Evolutionary conservation across 441 rosid genomes (phyloP).

Genomic region (Bruguiera hainesii): DNA sequence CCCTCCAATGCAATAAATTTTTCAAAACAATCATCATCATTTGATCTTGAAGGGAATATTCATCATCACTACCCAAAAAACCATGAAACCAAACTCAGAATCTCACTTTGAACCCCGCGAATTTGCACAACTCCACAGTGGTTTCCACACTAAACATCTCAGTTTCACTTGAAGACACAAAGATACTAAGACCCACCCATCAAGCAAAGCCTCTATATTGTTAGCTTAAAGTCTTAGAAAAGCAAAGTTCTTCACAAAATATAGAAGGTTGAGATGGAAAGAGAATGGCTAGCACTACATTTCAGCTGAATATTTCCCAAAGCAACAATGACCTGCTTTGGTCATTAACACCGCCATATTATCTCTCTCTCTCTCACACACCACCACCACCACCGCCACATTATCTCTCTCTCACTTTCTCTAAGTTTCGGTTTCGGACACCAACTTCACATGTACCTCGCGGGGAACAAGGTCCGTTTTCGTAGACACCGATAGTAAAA

Average conservation of each 20-base stretch:
- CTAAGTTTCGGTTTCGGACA: conserved; percentile 9
- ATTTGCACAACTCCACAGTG: conserved; percentile 12
- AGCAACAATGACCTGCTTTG: conserved; percentile 43
- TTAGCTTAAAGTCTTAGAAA: conserved; percentile 25
- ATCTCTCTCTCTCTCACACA: conserved; percentile 36
- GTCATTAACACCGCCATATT: conserved; percentile 37
- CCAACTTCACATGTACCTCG: conserved; percentile 73
- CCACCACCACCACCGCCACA: conserved; percentile 13
- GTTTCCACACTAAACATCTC: conserved; percentile 9
- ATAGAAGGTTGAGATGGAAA: conserved; percentile 15
- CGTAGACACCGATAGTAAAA: conserved; percentile 44
- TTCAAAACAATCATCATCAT: conserved; percentile 14
- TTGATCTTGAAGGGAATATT: conserved; percentile 15
- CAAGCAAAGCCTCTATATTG: conserved; percentile 20
- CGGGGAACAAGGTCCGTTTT: conserved; percentile 34
- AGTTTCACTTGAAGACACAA: conserved; percentile 13
- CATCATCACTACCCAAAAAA: conserved; percentile 20
- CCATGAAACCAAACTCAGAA: conserved; percentile 24
- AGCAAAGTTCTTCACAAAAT: conserved; percentile 23
- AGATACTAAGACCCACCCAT: conserved; percentile 16
- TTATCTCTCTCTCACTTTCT: conserved; percentile 33
- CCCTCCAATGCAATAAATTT: conserved; percentile 16
- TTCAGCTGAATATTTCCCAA: conserved; percentile 46
- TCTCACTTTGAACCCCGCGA: conserved; percentile 13
- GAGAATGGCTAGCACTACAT: conserved; percentile 28